Evolutionary conservation across 768 basidiomycete genomes (phyloP), one percentile per base, ranked within the genome.

Genomic region (Suillus subaureus): DNA sequence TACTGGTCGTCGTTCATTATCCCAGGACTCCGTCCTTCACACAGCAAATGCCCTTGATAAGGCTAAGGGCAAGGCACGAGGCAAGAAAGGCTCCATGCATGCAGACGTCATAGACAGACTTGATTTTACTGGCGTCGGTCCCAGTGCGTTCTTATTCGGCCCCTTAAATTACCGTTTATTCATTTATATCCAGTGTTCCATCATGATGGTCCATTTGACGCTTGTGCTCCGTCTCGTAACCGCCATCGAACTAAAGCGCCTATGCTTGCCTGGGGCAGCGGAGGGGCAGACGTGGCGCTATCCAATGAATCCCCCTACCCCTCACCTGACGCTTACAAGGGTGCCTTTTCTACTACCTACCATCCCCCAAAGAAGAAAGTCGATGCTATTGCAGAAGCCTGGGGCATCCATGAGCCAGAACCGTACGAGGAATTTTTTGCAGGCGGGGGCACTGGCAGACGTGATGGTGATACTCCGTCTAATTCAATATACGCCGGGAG

Each of bases 341-440:
- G 79, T 58, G 78, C 80, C 4, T 86, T 85, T 73, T 76, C 85
- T 68, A 76, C 82, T 70, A 77, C 83, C 68, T 84, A 85, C 56
- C 84, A 85, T 62, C 84, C 86, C 66, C 84, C 85, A 11, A 93
- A 93, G 87, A 93, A 92, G 79, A 92, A 92, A 73, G 89, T 92
- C 40, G 92, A 95, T 70, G 92, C 91, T 43, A 89, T 96, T 65
- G 93, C 93, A 55, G 94, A 95, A 77, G 94, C 94, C 1, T 95
- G 94, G 94, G 94, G 94, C 43, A 93, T 93, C 61, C 92, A 94
- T 70, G 94, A 95, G 71, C 94, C 94, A 6, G 94, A 96, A 73
- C 94, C 94, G 8, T 95, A 85, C 71, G 93, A 96, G 71, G 93
- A 96, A 70, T 96, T 95, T 74, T 91, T 87, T 68, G 93, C 92